A percentile compares a stretch with the other conserved stretches of the same genome.
Evolutionary conservation across 257 asterid genomes (phyloP).

Genomic region (Solanum raphanifolium): DNA sequence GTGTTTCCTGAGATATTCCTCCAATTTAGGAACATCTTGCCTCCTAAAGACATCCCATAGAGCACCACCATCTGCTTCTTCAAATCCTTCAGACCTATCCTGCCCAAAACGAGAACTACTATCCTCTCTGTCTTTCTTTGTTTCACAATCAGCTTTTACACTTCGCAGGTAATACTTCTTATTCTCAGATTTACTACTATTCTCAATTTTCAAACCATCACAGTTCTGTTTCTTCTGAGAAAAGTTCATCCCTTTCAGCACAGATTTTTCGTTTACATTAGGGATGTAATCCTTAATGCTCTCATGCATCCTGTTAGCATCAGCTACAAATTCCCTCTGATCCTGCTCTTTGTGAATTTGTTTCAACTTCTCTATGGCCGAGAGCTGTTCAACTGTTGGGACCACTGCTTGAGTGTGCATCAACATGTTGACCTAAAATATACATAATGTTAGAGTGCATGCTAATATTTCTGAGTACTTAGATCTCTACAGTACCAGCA

Average conservation of each 20-base stretch:
- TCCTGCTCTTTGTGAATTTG: neutral
- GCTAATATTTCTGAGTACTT: neutral
- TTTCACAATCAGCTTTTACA: neutral
- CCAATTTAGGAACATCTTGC: conserved; percentile 60
- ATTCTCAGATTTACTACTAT: neutral
- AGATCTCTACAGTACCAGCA: neutral
- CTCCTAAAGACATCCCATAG: conserved; percentile 90
- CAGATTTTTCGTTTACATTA: neutral
- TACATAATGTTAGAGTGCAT: conserved; percentile 2
- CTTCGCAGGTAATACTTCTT: neutral
- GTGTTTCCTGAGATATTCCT: conserved; percentile 41
- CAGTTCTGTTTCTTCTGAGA: neutral
- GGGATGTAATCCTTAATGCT: neutral
- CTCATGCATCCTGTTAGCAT: neutral
- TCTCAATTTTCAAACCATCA: neutral
- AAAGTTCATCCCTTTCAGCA: neutral
- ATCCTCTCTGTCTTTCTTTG: neutral
- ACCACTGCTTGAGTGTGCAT: conserved; percentile 34
- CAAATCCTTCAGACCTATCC: conserved; percentile 4
- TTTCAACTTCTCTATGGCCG: conserved; percentile 24
- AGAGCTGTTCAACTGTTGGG: conserved; percentile 16
- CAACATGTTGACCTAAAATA: conserved; percentile 61
- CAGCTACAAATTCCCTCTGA: conserved; percentile 3
- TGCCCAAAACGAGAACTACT: neutral
- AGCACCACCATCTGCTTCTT: conserved; percentile 48